A percentile compares a stretch with the other conserved stretches of the same genome.
phyloP scores from a whole-genome alignment of 2,329 filamentous ascomycete species.

The Dactylellina cionopaga region DNA sequence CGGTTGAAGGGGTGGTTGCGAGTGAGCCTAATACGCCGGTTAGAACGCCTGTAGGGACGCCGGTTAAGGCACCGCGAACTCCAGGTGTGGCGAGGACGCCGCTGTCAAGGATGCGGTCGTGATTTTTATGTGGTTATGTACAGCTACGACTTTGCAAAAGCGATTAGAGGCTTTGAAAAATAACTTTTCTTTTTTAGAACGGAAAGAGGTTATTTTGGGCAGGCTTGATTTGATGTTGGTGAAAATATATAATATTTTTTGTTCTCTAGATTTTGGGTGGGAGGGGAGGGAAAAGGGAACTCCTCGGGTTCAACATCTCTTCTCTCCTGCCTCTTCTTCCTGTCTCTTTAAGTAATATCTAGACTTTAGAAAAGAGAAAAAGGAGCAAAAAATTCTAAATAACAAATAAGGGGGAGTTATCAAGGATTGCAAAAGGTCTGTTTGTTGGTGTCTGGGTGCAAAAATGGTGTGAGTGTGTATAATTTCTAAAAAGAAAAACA shows the following conservation, averaged over 20 bases:
- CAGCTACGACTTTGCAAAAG: no score
- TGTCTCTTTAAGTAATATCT: background rate
- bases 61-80: slow-evolving; percentile 41
- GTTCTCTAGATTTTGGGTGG: slow-evolving; percentile 3
- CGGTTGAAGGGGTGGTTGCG: slow-evolving; percentile 42
- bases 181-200: background rate
- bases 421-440: slow-evolving; percentile 37
- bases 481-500: slow-evolving; percentile 39
- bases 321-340: background rate
- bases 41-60: slow-evolving; percentile 42
- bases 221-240: slow-evolving; percentile 10
- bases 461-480: slow-evolving; percentile 18
- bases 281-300: background rate
- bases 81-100: slow-evolving; percentile 36
- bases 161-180: background rate
- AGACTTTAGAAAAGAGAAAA: slow-evolving; percentile 59
- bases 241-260: slow-evolving; percentile 2
- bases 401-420: slow-evolving; percentile 59
- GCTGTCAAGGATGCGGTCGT: slow-evolving; percentile 19
- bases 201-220: background rate
- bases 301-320: background rate
- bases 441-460: slow-evolving; percentile 12
- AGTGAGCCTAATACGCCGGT: slow-evolving; percentile 51
- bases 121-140: no score
- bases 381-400: slow-evolving; percentile 60